These are phyloP conservation scores for Colletotrichum aenigma DNA, from an alignment of 2,329 filamentous ascomycete species.

Conservation along the genomic window DNA sequence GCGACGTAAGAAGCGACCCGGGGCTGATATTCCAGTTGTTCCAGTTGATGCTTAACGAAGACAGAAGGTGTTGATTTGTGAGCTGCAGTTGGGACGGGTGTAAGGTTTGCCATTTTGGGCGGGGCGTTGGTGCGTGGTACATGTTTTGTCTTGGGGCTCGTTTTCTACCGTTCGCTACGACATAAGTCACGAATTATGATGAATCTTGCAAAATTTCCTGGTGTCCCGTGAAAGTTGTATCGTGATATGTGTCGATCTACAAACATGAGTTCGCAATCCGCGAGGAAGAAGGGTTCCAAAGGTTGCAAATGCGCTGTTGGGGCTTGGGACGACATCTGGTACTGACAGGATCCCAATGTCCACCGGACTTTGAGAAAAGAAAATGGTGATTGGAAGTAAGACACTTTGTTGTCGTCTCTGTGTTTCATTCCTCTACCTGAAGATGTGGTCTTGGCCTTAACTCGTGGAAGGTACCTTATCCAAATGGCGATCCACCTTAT, in stretches of 20 bases:
- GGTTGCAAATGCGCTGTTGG: neutral
- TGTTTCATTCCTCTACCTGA: neutral
- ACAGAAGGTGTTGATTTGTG: neutral
- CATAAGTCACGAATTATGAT: neutral
- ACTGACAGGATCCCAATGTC: neutral
- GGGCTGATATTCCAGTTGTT: neutral
- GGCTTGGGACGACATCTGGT: neutral
- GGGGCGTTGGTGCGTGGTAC: neutral
- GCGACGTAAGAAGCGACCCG: neutral
- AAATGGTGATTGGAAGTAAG: rapidly evolving
- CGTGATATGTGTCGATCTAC: rapidly evolving
- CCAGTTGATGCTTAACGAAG: neutral
- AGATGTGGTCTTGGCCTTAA: rapidly evolving
- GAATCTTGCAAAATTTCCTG: rapidly evolving
- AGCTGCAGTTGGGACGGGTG: neutral
- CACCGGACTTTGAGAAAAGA: neutral
- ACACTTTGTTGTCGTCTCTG: neutral
- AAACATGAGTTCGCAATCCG: neutral
- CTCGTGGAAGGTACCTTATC: neutral
- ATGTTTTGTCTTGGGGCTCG: neutral
- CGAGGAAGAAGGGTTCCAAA: neutral
- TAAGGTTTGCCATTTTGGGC: neutral
- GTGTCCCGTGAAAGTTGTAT: neutral
- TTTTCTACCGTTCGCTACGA: neutral
- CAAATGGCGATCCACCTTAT: neutral